Base-by-base conservation (phyloP, 1,284 basidiomycete species). In the Mycena sp. region DNA sequence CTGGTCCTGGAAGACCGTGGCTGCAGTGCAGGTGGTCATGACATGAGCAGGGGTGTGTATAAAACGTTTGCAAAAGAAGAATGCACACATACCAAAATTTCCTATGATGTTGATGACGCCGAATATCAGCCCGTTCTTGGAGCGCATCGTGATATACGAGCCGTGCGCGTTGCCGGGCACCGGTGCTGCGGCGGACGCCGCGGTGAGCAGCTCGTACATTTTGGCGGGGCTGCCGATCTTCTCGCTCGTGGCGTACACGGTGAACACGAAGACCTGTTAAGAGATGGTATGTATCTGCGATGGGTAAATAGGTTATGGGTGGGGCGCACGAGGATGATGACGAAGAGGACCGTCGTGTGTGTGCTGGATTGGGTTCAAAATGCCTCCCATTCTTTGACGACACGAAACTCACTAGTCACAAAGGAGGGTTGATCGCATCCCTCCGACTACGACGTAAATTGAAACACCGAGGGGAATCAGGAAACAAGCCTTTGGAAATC, bases 81-180 rank as follows among this genome's bases (percentile, higher is more conserved):
- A 45, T 11, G 17, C 46, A 44, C 16, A 19, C 53, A 48, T 40
- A 64, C 63, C 63, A 68, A 94, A 94, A 78, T 94, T 94, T 4
- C 91, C 90, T 59, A 91, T 86, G 68, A 92, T 87, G 75, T 95
- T 96, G 77, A 96, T 91, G 11, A 96, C 87, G 25, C 94, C 94
- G 69, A 98, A 98, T 62, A 95, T 90, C 26, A 98, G 78, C 0
- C 94, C 95, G 58, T 89, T 85, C 74, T 87, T 87, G 6, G 89
- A 92, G 29, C 93, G 86, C 82, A 98, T 92, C 4, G 92, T 94
- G 17, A 93, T 73, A 69, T 92, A 93, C 19, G 87, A 90, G 0
- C 91, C 90, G 11, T 83, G 77, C 1, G 85, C 83, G 69, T 93
- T 93, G 3, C 90, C 91, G 0, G 73, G 61, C 3, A 93, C 85